Evolutionary conservation across 345 rosid species (phyloP).

Genomic region (Iberis pinnata): DNA sequence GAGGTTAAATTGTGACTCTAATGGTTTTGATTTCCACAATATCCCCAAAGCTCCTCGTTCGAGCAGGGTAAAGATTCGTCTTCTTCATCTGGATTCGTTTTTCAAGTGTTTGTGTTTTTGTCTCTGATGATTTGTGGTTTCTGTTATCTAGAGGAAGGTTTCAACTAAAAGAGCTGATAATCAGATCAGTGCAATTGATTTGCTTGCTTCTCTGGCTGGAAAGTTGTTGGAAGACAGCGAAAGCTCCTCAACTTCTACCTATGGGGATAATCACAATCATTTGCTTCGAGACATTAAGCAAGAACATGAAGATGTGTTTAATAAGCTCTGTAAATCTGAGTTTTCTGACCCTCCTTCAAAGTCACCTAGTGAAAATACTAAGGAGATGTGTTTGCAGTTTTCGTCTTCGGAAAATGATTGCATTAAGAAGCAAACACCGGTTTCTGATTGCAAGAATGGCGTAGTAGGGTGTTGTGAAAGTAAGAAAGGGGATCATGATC

Average conservation of each 20-base stretch:
- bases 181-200: conserved; percentile 60
- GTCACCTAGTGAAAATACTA: conserved; percentile 26
- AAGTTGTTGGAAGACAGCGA: conserved; percentile 76
- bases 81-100: not conserved
- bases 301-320: conserved; percentile 32
- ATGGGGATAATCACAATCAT: conserved; percentile 42
- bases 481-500: conserved; percentile 18
- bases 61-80: conserved; percentile 44
- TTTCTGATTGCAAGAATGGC: conserved; percentile 27
- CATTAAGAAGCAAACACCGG: conserved; percentile 28
- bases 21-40: conserved; percentile 45
- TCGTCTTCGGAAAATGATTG: conserved; percentile 31
- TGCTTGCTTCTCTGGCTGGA: conserved; percentile 86
- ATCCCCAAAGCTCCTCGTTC: conserved; percentile 91
- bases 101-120: not conserved
- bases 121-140: conserved; percentile 25
- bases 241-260: conserved; percentile 64
- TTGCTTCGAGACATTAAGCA: conserved; percentile 32
- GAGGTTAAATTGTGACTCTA: conserved; percentile 49
- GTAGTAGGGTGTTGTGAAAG: conserved; percentile 23
- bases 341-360: conserved; percentile 29
- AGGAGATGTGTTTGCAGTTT: conserved; percentile 29
- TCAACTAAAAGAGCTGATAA: conserved; percentile 30
- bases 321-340: conserved; percentile 43
- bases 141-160: conserved; percentile 46